These are phyloP conservation scores for Kitagawia praeruptora DNA, from an alignment of 129 eudicot genomes.

Conservation along the genomic window DNA sequence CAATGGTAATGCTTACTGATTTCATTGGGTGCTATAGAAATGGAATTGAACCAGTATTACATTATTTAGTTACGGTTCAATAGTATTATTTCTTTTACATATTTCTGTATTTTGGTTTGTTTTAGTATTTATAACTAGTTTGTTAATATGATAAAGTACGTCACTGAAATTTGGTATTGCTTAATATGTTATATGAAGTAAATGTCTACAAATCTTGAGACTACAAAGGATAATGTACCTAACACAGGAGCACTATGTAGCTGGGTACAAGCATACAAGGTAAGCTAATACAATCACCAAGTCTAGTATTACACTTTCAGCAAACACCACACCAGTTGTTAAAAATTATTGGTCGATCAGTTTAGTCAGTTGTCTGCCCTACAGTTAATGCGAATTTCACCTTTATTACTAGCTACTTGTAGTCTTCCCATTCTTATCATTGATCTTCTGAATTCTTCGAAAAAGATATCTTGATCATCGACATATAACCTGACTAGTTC, in stretches of 20 bases:
- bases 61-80: not conserved
- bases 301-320: not conserved
- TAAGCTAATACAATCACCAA: not conserved
- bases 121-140: not conserved
- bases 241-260: not conserved
- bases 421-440: conserved; percentile 67
- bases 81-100: not conserved
- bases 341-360: not conserved
- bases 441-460: conserved; percentile 45
- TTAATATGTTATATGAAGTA: no score
- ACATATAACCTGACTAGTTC: no score
- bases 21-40: not conserved
- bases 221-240: not conserved
- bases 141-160: not conserved
- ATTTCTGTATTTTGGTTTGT: not conserved
- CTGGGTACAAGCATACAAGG: no score
- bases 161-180: not conserved
- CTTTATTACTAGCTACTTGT: conserved; percentile 26
- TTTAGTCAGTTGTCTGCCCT: conserved; percentile 26
- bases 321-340: not conserved
- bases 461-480: no score
- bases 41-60: not conserved
- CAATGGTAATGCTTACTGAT: not conserved
- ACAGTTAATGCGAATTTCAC: conserved; percentile 62
- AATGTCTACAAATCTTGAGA: not conserved